phyloP scores from a whole-genome alignment of 306 rosid genomes.

The Calophaca sinica region DNA sequence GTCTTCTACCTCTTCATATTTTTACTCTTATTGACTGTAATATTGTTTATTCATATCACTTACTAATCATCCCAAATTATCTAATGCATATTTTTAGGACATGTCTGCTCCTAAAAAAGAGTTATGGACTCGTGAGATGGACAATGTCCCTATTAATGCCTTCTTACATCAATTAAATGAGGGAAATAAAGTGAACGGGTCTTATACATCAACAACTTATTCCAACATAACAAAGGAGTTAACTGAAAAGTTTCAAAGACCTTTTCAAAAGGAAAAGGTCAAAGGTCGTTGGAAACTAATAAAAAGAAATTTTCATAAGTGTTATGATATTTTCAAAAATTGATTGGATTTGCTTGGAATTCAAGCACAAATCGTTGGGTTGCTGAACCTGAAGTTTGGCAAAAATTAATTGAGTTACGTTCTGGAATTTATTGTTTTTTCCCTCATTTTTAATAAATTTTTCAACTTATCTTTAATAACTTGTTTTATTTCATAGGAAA shows the following conservation, averaged over 20 bases:
- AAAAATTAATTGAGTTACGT: background rate
- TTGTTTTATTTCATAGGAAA: too few species aligned
- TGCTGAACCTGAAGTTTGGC: background rate
- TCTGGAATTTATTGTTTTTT: too few species aligned
- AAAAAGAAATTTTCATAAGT: too few species aligned
- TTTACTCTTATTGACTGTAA: too few species aligned
- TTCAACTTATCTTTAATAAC: too few species aligned
- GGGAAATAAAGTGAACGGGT: background rate
- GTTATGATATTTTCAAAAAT: too few species aligned
- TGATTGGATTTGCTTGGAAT: background rate
- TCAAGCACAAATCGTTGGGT: background rate
- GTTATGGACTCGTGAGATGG: background rate
- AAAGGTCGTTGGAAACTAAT: too few species aligned
- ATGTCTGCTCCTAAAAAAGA: background rate
- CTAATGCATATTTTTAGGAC: too few species aligned
- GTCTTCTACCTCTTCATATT: too few species aligned
- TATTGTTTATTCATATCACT: too few species aligned
- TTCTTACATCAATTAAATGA: background rate
- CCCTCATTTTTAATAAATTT: too few species aligned
- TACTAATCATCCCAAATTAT: too few species aligned
- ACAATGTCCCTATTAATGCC: background rate
- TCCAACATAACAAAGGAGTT: background rate
- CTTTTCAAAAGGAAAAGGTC: conserved; percentile 1
- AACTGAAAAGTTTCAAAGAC: background rate
- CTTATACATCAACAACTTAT: background rate